Conservation (phyloP, 345 rosid genomes). For the Eucalyptus pauciflora region DNA sequence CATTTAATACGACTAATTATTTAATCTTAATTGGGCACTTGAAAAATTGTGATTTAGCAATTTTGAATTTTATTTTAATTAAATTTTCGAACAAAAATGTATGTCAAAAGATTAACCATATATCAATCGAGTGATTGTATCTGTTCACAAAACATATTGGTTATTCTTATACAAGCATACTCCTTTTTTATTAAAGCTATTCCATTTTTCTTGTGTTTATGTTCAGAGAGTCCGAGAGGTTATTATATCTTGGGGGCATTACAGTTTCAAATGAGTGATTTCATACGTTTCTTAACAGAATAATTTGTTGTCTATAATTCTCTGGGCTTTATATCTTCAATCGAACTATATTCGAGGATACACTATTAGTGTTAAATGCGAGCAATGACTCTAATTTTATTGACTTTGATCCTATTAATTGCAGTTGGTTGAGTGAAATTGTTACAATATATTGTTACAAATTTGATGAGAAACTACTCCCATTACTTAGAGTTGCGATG, state of each 20-base stretch:
- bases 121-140: not conserved
- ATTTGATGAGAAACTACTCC: too few species aligned
- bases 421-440: too few species aligned
- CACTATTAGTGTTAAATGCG: too few species aligned
- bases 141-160: not conserved
- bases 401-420: too few species aligned
- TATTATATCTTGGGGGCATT: too few species aligned
- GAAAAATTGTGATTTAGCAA: not conserved
- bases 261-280: too few species aligned
- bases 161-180: not conserved
- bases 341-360: too few species aligned
- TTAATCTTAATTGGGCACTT: not conserved
- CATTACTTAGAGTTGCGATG: too few species aligned
- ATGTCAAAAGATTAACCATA: not conserved
- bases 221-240: not conserved
- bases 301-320: not conserved
- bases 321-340: not conserved
- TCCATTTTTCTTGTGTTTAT: not conserved
- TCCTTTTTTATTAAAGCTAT: not conserved
- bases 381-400: too few species aligned
- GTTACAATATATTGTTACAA: too few species aligned
- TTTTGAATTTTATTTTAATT: too few species aligned
- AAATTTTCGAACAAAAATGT: not conserved
- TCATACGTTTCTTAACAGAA: not conserved
- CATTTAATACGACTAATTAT: too few species aligned